Evolutionary conservation across 106 monocot species (phyloP), one percentile per base, ranked within the genome.

Genomic region (Allium cepa): DNA sequence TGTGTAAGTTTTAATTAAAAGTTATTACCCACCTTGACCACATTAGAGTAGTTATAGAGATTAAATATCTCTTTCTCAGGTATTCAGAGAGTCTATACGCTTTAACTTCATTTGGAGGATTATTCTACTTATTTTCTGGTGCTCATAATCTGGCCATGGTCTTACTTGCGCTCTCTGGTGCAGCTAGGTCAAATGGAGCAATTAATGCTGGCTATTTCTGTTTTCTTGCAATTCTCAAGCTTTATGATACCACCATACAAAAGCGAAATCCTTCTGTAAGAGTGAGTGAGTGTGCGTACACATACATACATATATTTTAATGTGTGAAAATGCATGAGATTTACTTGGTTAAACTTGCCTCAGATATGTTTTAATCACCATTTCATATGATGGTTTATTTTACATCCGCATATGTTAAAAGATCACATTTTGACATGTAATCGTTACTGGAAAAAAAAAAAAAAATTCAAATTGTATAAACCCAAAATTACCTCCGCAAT

Each of bases 191-290:
- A 76, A 90, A 90, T 76, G 90, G 90, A 59, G 80, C 71, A 22
- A 72, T 90, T 62, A 85, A 90, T 90, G 82, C 90, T 76, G 90
- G 85, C 72, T 90, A 90, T 83, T 72, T 90, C 69, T 80, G 85
- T 67, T 85, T 90, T 62, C 71, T 59, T 75, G 75, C 80, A 10
- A 58, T 85, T 77, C 59, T 63, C 47, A 79, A 78, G 56, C 70
- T 74, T 72, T 82, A 75, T 77, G 74, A 69, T 77, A 69, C 74
- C 22, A 71, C 74, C 48, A 22, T 66, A 26, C 71, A 80, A 28
- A 90, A 83, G 51, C 77, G 71, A 69, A 72, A 57, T 56, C 36
- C 36, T 5, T 3, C 36, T 36, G 36, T 36, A 36, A 36, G 5
- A 36, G 36, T 36, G 22, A 22, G 22, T 22, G 22, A 22, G 22